phyloP scores from a whole-genome alignment of 345 rosid species.

The Ailanthus altissimus region DNA sequence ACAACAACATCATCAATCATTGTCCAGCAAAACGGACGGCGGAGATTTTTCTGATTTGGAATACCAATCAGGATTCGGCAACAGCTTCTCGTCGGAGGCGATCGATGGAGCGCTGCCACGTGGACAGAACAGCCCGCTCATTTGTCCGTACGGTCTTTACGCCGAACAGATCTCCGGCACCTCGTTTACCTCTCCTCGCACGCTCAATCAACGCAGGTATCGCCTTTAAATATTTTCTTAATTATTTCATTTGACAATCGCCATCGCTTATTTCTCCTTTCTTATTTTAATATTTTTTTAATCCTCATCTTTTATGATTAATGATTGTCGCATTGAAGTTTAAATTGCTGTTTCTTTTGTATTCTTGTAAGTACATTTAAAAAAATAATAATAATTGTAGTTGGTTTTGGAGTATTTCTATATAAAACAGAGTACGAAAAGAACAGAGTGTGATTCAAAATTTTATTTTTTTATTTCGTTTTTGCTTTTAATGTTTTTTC shows the following conservation, averaged over 20 bases:
- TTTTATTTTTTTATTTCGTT: neutral
- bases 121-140: conserved; percentile 84
- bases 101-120: conserved; percentile 75
- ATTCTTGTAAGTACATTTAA: too few species aligned
- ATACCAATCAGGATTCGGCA: conserved; percentile 72
- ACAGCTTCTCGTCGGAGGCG: conserved; percentile 76
- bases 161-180: conserved; percentile 98
- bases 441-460: too few species aligned
- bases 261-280: neutral
- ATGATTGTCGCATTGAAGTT: too few species aligned
- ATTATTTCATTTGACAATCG: neutral
- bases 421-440: too few species aligned
- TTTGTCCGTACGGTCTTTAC: conserved; percentile 86
- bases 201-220: conserved; percentile 75
- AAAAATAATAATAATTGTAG: too few species aligned
- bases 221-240: neutral
- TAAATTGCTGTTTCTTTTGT: too few species aligned
- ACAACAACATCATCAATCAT: neutral
- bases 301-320: too few species aligned
- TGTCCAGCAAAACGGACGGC: neutral
- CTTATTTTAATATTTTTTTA: too few species aligned
- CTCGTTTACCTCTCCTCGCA: conserved; percentile 91
- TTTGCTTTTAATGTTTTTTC: neutral
- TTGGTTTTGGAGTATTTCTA: too few species aligned
- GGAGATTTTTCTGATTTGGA: conserved; percentile 34